Conservation (phyloP, 148 eudicot genomes). For the Dianthus caryophyllus region DNA sequence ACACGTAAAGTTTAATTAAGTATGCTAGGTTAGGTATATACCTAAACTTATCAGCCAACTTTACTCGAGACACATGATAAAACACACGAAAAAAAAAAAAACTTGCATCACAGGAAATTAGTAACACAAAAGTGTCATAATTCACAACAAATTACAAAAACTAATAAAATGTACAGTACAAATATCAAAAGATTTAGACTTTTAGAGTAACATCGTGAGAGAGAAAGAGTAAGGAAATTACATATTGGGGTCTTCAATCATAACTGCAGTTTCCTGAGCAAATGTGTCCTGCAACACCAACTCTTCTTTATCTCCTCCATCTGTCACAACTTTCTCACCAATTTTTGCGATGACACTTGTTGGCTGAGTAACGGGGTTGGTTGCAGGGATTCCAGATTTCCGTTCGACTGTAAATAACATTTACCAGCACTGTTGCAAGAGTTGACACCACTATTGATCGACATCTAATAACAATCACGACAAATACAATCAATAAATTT, state of each 20-base stretch:
- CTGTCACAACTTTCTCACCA: slow-evolving; percentile 51
- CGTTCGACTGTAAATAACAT: too few relatives aligned
- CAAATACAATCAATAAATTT: too few relatives aligned
- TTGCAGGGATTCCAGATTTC: slow-evolving; percentile 68
- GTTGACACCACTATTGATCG: too few relatives aligned
- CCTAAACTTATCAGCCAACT: not conserved
- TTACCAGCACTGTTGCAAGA: too few relatives aligned
- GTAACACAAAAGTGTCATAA: too few relatives aligned
- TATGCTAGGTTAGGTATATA: not conserved
- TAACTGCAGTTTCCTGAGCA: slow-evolving; percentile 97
- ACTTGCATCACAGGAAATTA: too few relatives aligned
- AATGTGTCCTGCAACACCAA: slow-evolving; percentile 95
- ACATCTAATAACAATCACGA: too few relatives aligned
- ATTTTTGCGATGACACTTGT: slow-evolving; percentile 35
- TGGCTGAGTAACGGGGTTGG: slow-evolving; percentile 30
- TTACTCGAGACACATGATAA: not conserved
- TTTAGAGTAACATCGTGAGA: not conserved
- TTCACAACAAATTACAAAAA: not conserved
- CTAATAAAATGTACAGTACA: not conserved
- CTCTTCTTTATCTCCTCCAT: slow-evolving; percentile 90
- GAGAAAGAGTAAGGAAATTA: slow-evolving; percentile 26
- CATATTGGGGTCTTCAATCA: slow-evolving; percentile 98
- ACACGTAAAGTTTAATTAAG: not conserved
- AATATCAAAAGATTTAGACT: not conserved
- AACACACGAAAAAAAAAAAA: not conserved